Conservation (phyloP, 371 early-diverging fungal species). For the Mortierella sp. region DNA sequence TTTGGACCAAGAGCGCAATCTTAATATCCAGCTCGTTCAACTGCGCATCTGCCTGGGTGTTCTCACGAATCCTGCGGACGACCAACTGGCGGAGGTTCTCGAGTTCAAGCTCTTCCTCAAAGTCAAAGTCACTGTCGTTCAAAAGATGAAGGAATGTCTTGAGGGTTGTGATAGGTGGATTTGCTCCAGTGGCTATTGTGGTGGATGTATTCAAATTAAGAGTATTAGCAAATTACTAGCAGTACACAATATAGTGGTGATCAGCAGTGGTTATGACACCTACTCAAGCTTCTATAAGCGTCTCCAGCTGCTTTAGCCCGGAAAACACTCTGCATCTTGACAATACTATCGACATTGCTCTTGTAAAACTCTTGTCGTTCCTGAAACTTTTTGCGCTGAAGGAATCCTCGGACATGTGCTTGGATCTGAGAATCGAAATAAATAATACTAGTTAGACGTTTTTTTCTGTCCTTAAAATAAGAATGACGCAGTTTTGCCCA, state of each 20-base stretch:
- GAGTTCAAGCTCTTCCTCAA: constrained; percentile 91
- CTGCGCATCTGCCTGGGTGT: constrained; percentile 83
- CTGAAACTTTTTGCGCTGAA: constrained; percentile 70
- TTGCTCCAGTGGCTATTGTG: constrained; percentile 71
- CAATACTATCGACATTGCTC: constrained; percentile 77
- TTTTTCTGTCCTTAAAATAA: constrained; percentile 23
- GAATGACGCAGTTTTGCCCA: not conserved
- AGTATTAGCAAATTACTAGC: not conserved
- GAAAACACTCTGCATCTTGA: constrained; percentile 89
- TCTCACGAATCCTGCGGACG: constrained; percentile 91
- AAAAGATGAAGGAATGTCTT: constrained; percentile 91
- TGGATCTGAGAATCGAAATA: constrained; percentile 70
- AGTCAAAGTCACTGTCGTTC: constrained; percentile 92
- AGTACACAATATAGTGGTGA: not conserved
- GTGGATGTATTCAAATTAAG: not conserved
- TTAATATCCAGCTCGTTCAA: constrained; percentile 95
- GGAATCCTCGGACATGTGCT: constrained; percentile 74
- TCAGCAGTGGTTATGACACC: constrained; percentile 18
- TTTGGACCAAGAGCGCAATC: constrained; percentile 96
- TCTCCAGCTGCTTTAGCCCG: constrained; percentile 83
- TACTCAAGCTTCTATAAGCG: constrained; percentile 87
- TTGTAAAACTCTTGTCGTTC: constrained; percentile 73
- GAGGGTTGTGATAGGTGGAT: constrained; percentile 84
- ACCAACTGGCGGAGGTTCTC: constrained; percentile 90
- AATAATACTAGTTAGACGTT: constrained; percentile 7